Base-by-base conservation (phyloP, 495 filamentous ascomycete species). In the Tricharina praecox region DNA sequence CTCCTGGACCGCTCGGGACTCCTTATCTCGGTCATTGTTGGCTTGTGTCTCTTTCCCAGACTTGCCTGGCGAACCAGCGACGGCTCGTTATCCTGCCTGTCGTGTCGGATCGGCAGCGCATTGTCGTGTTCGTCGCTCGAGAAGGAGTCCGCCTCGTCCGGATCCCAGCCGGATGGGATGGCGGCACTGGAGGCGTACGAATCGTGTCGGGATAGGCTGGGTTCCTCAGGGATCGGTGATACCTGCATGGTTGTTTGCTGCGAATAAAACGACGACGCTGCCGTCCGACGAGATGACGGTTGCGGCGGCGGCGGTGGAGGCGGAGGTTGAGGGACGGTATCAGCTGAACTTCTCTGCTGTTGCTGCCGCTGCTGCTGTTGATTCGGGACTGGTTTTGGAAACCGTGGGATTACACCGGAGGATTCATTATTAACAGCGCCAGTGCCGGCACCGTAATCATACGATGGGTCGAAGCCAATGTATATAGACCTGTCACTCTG, bases 221-320 rank as follows among this genome's bases (percentile, higher is more conserved):
- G 70, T 58, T 93, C 86, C 62, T 95, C 87, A 1, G 77, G 81
- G 47, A 95, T 94, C 1, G 87, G 87, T 5, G 87, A 83, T 3
- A 94, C 84, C 47, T 71, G 83, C 1, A 82, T 84, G n/a, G 63
- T n/a, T n/a, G n/a, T 56, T 47, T 71, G 72, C 19, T 82, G 73
- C 8, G 70, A 65, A 39, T 48, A 85, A 52, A 83, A 84, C 26
- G 78, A 81, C n/a, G 79, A 76, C 1, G 77, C 75, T 1, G 77
- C 75, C 0, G 79, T 82, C 52, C 80, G 68, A 53, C 81, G 69
- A 11, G 80, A 69, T 32, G 75, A 77, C 16, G 81, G 81, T 7
- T 76, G 77, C n/a, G n/a, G n/a, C n/a, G n/a, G n/a, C n/a, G 26
- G 78, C 77, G 30, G 48, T 50, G 47, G 45, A 41, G 37, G 28